phyloP scores from a whole-genome alignment of 2,329 filamentous ascomycete genomes.

The Tolypocladium cylindrosporum region DNA sequence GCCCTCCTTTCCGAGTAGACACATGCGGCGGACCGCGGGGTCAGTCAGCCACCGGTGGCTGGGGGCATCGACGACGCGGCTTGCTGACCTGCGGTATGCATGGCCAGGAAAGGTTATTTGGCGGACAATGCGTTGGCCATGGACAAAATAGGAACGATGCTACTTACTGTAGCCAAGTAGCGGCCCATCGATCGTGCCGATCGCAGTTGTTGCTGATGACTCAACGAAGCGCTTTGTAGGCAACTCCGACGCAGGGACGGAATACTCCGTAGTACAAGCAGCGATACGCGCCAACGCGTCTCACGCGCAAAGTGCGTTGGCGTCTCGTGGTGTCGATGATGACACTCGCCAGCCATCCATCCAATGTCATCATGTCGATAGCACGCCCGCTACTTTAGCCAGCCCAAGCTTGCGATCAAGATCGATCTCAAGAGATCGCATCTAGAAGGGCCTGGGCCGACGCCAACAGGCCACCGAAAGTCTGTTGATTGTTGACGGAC shows the following conservation, averaged over 20 bases:
- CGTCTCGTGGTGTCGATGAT: background rate
- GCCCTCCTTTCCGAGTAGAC: background rate
- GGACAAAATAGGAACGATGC: background rate
- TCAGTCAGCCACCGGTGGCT: background rate
- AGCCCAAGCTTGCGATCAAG: background rate
- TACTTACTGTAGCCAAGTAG: background rate
- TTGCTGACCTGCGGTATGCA: background rate
- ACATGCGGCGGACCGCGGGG: background rate
- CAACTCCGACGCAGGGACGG: background rate
- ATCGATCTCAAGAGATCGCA: background rate
- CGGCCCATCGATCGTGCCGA: background rate
- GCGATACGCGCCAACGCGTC: background rate
- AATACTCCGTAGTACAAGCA: background rate
- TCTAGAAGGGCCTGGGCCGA: background rate
- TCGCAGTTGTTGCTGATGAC: background rate
- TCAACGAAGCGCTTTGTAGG: background rate
- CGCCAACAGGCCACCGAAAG: background rate
- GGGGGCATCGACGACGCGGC: background rate
- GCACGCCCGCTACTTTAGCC: background rate
- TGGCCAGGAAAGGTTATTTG: background rate
- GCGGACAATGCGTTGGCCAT: background rate
- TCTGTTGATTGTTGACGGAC: slow-evolving; percentile 1
- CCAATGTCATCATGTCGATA: background rate
- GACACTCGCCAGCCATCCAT: background rate
- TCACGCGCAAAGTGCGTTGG: background rate